Conservation (phyloP, 805 yeast genomes). For the Saturnispora zaruensis region DNA sequence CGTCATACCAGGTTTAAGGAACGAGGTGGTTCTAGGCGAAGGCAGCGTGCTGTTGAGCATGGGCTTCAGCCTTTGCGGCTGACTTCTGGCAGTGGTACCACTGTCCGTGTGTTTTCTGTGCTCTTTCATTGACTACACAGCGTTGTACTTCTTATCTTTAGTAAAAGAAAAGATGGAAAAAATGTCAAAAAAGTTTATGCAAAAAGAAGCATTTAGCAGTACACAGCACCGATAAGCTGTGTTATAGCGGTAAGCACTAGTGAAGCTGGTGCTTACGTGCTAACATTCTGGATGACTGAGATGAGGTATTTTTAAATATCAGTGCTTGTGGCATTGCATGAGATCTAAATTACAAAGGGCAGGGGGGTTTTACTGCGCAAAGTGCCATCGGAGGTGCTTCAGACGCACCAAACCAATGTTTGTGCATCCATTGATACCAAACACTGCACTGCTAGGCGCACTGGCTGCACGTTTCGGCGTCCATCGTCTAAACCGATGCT, state of each 20-base stretch:
- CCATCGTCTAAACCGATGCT: neutral
- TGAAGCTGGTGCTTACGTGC: neutral
- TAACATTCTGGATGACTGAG: neutral
- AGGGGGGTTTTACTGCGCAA: neutral
- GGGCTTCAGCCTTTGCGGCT: neutral
- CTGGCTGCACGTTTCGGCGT: neutral
- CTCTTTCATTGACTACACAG: neutral
- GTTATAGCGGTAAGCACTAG: too few relatives aligned
- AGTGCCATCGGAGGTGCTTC: neutral
- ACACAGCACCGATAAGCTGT: neutral
- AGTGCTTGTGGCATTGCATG: neutral
- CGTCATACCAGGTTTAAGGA: slow-evolving; percentile 51
- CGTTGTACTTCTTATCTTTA: neutral
- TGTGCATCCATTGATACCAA: neutral
- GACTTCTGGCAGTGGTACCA: neutral
- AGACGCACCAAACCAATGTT: neutral
- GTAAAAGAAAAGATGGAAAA: neutral
- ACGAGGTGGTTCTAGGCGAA: slow-evolving; percentile 25
- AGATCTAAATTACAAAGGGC: neutral
- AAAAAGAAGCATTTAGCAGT: neutral
- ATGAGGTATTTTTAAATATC: neutral
- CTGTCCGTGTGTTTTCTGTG: neutral
- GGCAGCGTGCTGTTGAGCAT: neutral
- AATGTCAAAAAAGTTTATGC: neutral
- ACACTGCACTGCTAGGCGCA: neutral